Base-by-base conservation (phyloP, 2,329 filamentous ascomycete species). In the Trichoderma cornu-damae region DNA sequence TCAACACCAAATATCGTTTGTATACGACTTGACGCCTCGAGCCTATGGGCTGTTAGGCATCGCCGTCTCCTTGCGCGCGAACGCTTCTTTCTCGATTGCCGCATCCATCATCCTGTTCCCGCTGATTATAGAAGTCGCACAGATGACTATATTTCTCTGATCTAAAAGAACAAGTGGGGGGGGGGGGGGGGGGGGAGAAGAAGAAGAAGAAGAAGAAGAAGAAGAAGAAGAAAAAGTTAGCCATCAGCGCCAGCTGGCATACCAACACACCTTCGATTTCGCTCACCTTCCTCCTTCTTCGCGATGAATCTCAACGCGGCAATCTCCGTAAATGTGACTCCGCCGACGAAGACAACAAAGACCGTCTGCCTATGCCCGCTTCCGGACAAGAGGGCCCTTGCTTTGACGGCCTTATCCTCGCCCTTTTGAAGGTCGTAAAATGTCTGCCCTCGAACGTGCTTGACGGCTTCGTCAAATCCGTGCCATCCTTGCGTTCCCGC, bases 311-410 rank as follows among this genome's bases (percentile, higher is more conserved):
- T 82, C 68, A 99, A 70, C 18, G 95, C 94, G 38, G 95, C 91
- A 69, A 99, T 93, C 73, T 99, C 94, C 0, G 94, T 93, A 68
- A 95, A 96, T 0, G 91, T 96, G 56, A 99, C 89, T 2, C 94
- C 95, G n/a, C 94, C 94, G 16, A 99, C 77, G 73, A 97, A 97
- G 64, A 97, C 96, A n/a, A 99, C 86, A 67, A 96, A 89, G 0
- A 96, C 87, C 0, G 89, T 93, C 77, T 96, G 96, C 70, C 85
- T 86, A 50, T 83, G 83, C 14, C 82, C 82, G 2, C 89, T 89
- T 0, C 91, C 90, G 46, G 90, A 89, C 37, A 99, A 77, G 24
- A 95, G 82, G 60, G 90, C 87, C 57, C 91, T 81, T 14, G 93
- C 93, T 66, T 93, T 92, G 30, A 93, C 85, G 1, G 92, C 91